A percentile compares a stretch with the other conserved stretches of the same genome.
phyloP scores from a whole-genome alignment of 345 rosid species.

The Salix purpurea region DNA sequence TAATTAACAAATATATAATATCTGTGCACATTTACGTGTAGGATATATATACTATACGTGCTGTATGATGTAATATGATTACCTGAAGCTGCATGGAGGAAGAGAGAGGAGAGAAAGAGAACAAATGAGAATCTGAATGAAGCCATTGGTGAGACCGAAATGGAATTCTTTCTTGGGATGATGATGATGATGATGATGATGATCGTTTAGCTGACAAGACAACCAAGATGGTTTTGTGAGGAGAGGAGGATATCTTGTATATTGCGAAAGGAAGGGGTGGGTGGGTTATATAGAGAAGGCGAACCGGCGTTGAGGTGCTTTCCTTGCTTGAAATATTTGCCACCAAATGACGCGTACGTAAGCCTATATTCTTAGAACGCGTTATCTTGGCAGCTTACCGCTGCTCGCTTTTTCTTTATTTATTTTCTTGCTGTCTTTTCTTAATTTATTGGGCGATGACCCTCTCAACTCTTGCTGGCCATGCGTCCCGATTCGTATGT shows the following conservation, averaged over 20 bases:
- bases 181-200: neutral
- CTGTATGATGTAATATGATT: neutral
- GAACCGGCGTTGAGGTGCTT: neutral
- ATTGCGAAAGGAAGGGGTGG: neutral
- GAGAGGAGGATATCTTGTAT: neutral
- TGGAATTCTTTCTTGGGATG: neutral
- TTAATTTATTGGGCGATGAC: neutral
- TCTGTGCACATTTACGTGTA: no score
- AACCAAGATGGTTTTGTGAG: conserved; percentile 11
- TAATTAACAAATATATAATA: no score
- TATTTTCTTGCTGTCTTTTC: neutral
- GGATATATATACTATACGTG: no score
- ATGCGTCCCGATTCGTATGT: neutral
- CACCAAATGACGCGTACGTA: neutral
- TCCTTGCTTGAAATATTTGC: neutral
- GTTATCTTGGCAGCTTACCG: neutral
- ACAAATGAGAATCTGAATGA: conserved; percentile 41
- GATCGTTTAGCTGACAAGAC: neutral
- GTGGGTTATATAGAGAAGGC: conserved; percentile 1
- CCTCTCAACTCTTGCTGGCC: neutral
- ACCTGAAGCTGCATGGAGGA: conserved; percentile 70
- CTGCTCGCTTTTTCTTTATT: neutral
- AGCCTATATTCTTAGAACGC: neutral
- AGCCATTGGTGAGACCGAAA: conserved; percentile 39
- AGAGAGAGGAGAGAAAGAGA: conserved; percentile 55